Evolutionary conservation across 139 green algal species (phyloP).

Genomic region (Coccomyxa sp.): DNA sequence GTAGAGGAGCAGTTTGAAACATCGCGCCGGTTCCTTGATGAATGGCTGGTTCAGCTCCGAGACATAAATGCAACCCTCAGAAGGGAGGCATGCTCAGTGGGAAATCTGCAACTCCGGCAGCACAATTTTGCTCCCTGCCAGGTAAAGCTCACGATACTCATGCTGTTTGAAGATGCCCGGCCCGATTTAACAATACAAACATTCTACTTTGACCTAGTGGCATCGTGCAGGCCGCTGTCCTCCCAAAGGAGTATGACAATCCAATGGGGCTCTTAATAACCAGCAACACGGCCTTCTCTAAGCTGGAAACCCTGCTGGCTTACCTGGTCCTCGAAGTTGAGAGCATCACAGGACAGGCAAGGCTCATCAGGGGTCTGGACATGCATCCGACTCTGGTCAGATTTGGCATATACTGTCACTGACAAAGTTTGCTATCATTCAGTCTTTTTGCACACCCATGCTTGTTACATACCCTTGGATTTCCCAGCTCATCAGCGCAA

Average conservation of each 20-base stretch:
- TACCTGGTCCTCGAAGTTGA: constrained; percentile 2
- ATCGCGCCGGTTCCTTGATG: constrained; percentile 4
- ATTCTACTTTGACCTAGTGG: no score
- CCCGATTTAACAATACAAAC: no score
- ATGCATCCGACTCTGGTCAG: neutral
- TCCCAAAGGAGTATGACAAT: neutral
- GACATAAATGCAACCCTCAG: neutral
- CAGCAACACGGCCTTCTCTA: constrained; percentile 6
- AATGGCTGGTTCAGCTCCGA: neutral
- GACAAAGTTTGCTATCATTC: no score
- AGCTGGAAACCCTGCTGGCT: neutral
- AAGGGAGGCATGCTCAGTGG: no score
- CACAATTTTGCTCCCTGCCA: neutral
- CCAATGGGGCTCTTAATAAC: neutral
- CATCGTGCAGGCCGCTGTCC: neutral
- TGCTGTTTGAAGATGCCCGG: neutral
- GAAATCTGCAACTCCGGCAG: neutral
- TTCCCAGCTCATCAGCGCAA: neutral
- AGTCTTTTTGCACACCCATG: no score
- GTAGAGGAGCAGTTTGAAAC: constrained; percentile 9
- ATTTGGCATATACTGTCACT: no score
- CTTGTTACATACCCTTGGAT: no score
- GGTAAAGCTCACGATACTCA: neutral
- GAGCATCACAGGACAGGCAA: neutral
- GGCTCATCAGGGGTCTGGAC: no score